These are phyloP conservation scores for Penicillium sp. DNA, from an alignment of 2,329 filamentous ascomycete species.

Conservation along the genomic window DNA sequence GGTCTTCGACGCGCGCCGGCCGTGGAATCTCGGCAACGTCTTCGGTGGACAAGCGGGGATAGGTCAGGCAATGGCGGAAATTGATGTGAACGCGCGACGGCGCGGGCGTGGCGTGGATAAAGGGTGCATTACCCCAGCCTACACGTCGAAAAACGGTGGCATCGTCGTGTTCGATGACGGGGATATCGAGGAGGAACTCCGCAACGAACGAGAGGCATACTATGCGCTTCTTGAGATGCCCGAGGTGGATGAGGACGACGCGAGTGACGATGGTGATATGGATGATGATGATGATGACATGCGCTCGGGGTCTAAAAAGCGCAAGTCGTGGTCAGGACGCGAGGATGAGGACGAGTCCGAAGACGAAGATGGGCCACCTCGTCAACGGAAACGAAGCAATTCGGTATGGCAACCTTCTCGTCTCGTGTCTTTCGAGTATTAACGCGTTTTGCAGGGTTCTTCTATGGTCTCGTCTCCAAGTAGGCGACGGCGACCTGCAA, in stretches of 20 bases:
- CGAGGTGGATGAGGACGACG: conserved; percentile 73
- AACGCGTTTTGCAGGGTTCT: conserved; percentile 31
- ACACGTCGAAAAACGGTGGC: conserved; percentile 76
- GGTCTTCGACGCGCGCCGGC: conserved; percentile 86
- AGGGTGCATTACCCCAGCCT: conserved; percentile 69
- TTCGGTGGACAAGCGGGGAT: conserved; percentile 69
- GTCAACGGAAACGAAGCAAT: conserved; percentile 81
- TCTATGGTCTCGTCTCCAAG: conserved; percentile 43
- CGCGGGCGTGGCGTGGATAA: conserved; percentile 66
- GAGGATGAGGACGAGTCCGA: conserved; percentile 66
- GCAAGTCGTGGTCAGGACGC: conserved; percentile 74
- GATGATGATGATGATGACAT: conserved; percentile 59
- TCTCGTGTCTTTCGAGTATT: conserved; percentile 2
- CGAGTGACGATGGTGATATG: conserved; percentile 59
- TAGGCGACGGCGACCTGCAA: conserved; percentile 39
- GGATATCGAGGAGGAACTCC: conserved; percentile 82
- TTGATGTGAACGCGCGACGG: conserved; percentile 42
- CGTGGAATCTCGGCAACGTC: conserved; percentile 92
- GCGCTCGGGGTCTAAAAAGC: conserved; percentile 56
- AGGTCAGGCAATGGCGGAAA: conserved; percentile 51
- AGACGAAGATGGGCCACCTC: conserved; percentile 72
- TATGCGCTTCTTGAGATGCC: conserved; percentile 87
- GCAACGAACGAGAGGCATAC: conserved; percentile 74
- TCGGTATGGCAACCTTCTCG: conserved; percentile 56
- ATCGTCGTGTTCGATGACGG: conserved; percentile 95